Evolutionary conservation across 768 basidiomycete genomes (phyloP).

Genomic region (Agaricus subrufescens): DNA sequence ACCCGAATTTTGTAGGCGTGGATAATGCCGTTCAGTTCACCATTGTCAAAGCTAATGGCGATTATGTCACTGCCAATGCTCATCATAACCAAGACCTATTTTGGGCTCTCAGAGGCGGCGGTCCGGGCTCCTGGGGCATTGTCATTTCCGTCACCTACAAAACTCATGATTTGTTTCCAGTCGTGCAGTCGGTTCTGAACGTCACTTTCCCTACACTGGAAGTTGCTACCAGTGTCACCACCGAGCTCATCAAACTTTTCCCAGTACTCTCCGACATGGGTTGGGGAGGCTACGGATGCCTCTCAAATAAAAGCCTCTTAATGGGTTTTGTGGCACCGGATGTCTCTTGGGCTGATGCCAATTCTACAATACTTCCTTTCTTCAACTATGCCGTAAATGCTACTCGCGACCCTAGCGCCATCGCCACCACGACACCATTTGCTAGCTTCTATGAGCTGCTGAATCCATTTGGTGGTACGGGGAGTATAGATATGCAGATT

Average conservation of each 20-base stretch:
- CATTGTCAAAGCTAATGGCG: slow-evolving; percentile 37
- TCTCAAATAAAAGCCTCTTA: slow-evolving; percentile 16
- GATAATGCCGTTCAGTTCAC: slow-evolving; percentile 44
- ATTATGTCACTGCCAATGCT: slow-evolving; percentile 32
- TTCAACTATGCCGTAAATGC: slow-evolving; percentile 15
- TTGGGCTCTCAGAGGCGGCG: slow-evolving; percentile 50
- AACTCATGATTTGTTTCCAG: slow-evolving; percentile 33
- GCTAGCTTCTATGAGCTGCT: not conserved
- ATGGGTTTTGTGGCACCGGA: slow-evolving; percentile 28
- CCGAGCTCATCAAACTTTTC: slow-evolving; percentile 29
- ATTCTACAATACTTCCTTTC: slow-evolving; percentile 29
- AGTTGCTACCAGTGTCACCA: slow-evolving; percentile 23
- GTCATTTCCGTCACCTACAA: slow-evolving; percentile 42
- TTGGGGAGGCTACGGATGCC: slow-evolving; percentile 36
- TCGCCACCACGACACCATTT: not conserved
- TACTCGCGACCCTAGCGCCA: not conserved
- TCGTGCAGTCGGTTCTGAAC: slow-evolving; percentile 21
- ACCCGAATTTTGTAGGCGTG: slow-evolving; percentile 25
- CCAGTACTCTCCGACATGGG: slow-evolving; percentile 34
- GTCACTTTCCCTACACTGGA: slow-evolving; percentile 27
- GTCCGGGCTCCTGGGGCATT: slow-evolving; percentile 46
- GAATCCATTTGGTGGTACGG: too few species aligned
- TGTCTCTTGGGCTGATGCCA: slow-evolving; percentile 27
- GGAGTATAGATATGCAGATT: slow-evolving; percentile 1
- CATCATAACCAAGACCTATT: slow-evolving; percentile 41